phyloP scores from a whole-genome alignment of 164 flowering plant genomes.

The Warburgia ugandensis region DNA sequence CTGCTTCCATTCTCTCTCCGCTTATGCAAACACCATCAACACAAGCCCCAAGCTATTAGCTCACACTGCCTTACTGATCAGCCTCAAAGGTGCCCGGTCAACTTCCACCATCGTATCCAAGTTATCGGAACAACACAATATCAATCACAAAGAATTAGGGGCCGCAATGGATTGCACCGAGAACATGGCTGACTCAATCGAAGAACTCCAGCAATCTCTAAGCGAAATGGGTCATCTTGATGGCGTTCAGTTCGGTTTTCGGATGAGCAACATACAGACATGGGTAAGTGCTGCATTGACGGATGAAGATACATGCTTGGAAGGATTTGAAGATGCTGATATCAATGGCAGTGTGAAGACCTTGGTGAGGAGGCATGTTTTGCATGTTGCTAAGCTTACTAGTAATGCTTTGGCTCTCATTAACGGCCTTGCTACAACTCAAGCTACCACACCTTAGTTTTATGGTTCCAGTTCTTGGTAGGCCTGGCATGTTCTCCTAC shows the following conservation, averaged over 20 bases:
- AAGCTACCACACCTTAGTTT: neutral
- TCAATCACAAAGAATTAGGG: constrained; percentile 11
- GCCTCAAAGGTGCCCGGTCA: constrained; percentile 17
- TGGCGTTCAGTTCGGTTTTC: constrained; percentile 17
- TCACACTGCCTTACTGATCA: constrained; percentile 18
- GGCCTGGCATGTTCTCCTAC: neutral
- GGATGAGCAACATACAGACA: constrained; percentile 50
- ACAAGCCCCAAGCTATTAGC: constrained; percentile 42
- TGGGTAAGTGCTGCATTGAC: constrained; percentile 82
- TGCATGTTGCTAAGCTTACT: constrained; percentile 14
- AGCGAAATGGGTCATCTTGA: constrained; percentile 23
- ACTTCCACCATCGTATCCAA: constrained; percentile 5
- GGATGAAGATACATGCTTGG: constrained; percentile 49
- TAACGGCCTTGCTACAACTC: constrained; percentile 1
- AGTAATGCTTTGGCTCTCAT: constrained; percentile 27
- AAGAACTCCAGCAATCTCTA: constrained; percentile 16
- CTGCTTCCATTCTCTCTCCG: constrained; percentile 44
- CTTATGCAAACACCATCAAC: constrained; percentile 39
- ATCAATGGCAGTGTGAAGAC: constrained; percentile 16
- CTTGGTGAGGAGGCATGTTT: constrained; percentile 6
- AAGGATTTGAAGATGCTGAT: constrained; percentile 34
- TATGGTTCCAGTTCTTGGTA: neutral
- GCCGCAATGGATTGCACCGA: constrained; percentile 29
- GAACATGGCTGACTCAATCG: constrained; percentile 20
- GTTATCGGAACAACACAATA: constrained; percentile 9